phyloP scores from a whole-genome alignment of 148 eudicot genomes.

The Diospyros lotus region DNA sequence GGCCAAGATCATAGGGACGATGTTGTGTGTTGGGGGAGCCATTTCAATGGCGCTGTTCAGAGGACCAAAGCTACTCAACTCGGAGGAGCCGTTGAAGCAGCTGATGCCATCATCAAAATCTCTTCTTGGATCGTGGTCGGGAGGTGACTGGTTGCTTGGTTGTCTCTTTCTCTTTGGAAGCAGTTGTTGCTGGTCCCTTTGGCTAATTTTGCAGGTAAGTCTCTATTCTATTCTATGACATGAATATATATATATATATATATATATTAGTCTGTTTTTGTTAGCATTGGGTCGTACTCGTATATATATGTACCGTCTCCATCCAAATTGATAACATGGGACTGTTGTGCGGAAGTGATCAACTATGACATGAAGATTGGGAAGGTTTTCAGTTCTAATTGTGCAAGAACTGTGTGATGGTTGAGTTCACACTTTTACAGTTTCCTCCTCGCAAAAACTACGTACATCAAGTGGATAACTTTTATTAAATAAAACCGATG shows the following conservation, averaged over 20 bases:
- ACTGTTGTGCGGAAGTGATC: too few relatives aligned
- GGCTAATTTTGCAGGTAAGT: conserved; percentile 76
- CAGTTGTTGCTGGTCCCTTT: conserved; percentile 57
- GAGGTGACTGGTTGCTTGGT: conserved; percentile 55
- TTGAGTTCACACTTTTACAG: too few relatives aligned
- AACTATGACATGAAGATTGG: too few relatives aligned
- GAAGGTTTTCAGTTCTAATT: too few relatives aligned
- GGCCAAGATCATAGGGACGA: conserved; percentile 65
- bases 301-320: too few relatives aligned
- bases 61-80: conserved; percentile 61
- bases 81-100: background rate
- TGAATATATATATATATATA: background rate
- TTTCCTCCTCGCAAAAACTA: too few relatives aligned
- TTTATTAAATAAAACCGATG: too few relatives aligned
- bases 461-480: too few relatives aligned
- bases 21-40: conserved; percentile 56
- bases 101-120: conserved; percentile 20
- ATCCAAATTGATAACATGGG: too few relatives aligned
- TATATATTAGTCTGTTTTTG: background rate
- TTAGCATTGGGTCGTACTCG: too few relatives aligned
- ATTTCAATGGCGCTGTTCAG: conserved; percentile 45
- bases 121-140: conserved; percentile 18
- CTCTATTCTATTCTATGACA: background rate
- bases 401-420: too few relatives aligned
- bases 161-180: conserved; percentile 54